Base-by-base conservation (phyloP, 164 flowering plant genomes). In the Piper betle region DNA sequence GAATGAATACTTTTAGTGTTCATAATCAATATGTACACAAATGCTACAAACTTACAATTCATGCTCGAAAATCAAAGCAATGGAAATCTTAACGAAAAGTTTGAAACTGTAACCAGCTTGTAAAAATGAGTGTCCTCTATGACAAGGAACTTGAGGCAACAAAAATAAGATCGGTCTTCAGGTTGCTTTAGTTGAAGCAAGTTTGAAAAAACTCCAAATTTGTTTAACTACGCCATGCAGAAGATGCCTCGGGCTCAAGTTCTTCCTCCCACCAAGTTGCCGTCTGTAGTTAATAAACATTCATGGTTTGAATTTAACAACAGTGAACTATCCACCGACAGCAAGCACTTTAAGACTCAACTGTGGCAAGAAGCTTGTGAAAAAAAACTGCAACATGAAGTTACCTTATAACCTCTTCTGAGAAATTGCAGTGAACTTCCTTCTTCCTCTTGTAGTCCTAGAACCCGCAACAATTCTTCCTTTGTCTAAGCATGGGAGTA, bases 201-300 rank as follows among this genome's bases (percentile, higher is more conserved):
- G 37, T 4, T 3, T 55, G 10, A 55, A 25, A 17, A 55, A 38
- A 55, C 2, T 53, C 20, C 58, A 10, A 10, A 16, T 56, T 19
- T 37, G 5, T 20, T 83, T 76, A 92, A 73, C 73, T 85, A 59
- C 98, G 86, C 98, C 98, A 92, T 54, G 77, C 96, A 61, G 96
- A 75, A 70, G 95, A 89, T 53, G 56, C 55, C 78, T 92, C 98
- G 55, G 77, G 58, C 20, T 87, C 96, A 38, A 72, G 69, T 62
- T 82, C 87, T 75, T 92, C 96, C 77, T 92, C 96, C 93, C 95
- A 89, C 98, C 96, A 92, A 52, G 96, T 92, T 10, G 82, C 40
- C 52, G 68, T 69, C 93, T 89, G 83, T 69, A 77, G 59, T 59
- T 64, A 40, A 62, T 46, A 19, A 39, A 2, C 57, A 64, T 25